Evolutionary conservation across 106 monocot species (phyloP).

Genomic region (Narthecium ossifragum): DNA sequence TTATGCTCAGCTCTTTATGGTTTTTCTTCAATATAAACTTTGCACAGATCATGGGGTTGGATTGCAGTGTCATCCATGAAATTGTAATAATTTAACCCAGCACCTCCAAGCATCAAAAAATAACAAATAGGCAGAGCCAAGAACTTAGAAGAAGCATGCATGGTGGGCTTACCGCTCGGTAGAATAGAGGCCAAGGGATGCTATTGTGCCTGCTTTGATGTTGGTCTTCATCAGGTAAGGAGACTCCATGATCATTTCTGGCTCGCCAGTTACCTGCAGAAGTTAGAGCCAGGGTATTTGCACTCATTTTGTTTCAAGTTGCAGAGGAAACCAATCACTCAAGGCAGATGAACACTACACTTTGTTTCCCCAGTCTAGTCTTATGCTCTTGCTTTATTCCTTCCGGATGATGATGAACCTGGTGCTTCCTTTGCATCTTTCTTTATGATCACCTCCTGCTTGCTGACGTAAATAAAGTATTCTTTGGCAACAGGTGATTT

Average conservation of each 20-base stretch:
- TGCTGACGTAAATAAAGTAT: too few relatives aligned
- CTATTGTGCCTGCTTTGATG: not conserved
- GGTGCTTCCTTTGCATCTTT: too few relatives aligned
- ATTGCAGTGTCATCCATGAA: not conserved
- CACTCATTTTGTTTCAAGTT: not conserved
- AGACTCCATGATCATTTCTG: not conserved
- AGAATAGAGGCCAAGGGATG: constrained; percentile 3
- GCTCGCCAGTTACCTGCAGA: not conserved
- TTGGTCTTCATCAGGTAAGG: constrained; percentile 7
- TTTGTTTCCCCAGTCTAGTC: not conserved
- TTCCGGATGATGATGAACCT: not conserved
- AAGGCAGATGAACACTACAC: not conserved
- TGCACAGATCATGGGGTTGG: not conserved
- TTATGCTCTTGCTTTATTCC: constrained; percentile 1
- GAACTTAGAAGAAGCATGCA: not conserved
- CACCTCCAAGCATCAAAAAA: too few relatives aligned
- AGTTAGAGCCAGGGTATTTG: constrained; percentile 6
- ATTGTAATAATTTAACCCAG: not conserved
- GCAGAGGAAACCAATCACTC: not conserved
- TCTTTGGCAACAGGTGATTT: too few relatives aligned
- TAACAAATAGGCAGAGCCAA: not conserved
- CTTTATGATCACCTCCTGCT: too few relatives aligned
- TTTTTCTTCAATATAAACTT: too few relatives aligned
- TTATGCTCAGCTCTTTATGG: too few relatives aligned
- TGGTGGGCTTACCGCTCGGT: constrained; percentile 3